These are phyloP conservation scores for Neoboletus magnificus DNA, from an alignment of 768 basidiomycete genomes.

Conservation along the genomic window DNA sequence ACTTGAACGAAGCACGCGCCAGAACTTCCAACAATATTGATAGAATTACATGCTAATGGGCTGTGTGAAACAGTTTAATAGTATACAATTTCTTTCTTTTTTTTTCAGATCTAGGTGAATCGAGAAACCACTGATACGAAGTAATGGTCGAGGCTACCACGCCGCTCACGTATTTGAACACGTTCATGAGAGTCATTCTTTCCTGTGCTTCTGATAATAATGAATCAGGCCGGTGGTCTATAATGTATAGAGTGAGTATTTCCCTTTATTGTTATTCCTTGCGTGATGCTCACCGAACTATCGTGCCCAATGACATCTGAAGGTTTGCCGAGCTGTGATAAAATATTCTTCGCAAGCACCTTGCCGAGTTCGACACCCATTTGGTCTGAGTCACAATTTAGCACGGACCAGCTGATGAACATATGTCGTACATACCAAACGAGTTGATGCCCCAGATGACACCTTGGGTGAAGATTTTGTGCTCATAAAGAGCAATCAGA, in stretches of 20 bases:
- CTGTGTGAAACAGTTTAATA: neutral
- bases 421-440: slow-evolving; percentile 59
- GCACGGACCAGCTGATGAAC: neutral
- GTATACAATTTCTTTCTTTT: slow-evolving; percentile 1
- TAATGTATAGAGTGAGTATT: slow-evolving; percentile 4
- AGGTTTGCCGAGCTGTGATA: slow-evolving; percentile 79
- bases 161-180: slow-evolving; percentile 22
- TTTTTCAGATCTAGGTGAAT: neutral
- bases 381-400: slow-evolving; percentile 60
- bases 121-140: neutral
- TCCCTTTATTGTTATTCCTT: neutral
- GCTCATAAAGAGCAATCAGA: slow-evolving; percentile 89
- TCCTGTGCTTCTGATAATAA: slow-evolving; percentile 90
- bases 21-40: neutral
- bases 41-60: slow-evolving; percentile 13
- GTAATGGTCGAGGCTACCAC: neutral
- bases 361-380: slow-evolving; percentile 99
- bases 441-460: slow-evolving; percentile 99
- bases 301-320: slow-evolving; percentile 85
- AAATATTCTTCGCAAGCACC: slow-evolving; percentile 93
- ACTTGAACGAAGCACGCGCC: neutral
- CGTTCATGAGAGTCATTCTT: slow-evolving; percentile 61
- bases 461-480: slow-evolving; percentile 99
- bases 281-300: slow-evolving; percentile 52
- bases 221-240: slow-evolving; percentile 96